Base-by-base conservation (phyloP, 129 eudicot genomes). In the Chrysanthemum seticuspe region DNA sequence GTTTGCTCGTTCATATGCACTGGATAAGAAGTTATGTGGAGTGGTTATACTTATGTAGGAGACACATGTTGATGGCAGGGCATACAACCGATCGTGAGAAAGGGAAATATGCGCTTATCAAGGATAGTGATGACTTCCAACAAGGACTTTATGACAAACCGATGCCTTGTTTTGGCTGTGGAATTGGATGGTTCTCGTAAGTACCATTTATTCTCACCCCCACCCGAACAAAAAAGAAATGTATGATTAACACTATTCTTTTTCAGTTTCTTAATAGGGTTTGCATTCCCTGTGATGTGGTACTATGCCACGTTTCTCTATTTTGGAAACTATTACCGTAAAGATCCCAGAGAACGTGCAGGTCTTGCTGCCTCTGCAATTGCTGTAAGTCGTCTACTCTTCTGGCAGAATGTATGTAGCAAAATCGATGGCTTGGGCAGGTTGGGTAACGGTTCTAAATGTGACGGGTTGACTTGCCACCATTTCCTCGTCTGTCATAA, bases 301-400 rank as follows among this genome's bases (percentile, higher is more conserved):
- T 93, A 90, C 79, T 93, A 84, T 74, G 97, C 96, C 5, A 90
- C 97, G 31, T 72, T 90, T 62, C 85, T 93, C 16, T 93, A 93
- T 77, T 83, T 93, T 23, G 89, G 98, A 62, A 93, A 90, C 61
- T 93, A 93, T 78, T 93, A 93, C 58, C 88, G 92, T n/a, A 90
- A 82, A 86, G 98, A 93, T 77, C 98, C 98, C 70, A 84, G 98
- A 76, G 98, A 93, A 76, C 89, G 98, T 83, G 98, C 92, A 23
- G 98, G 98, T 55, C 98, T 93, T 77, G 98, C 98, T 81, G 98
- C 98, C 77, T 87, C 98, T 71, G 97, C 97, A 54, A 88, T 93
- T 67, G 91, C 97, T 73, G 96, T 89, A 72, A 87, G 92, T 70
- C 31, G 3, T 6, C 3, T 23, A 13, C 68, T 63, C 19, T 19